phyloP scores from a whole-genome alignment of 2,329 filamentous ascomycete species.

The Exophiala sp. region DNA sequence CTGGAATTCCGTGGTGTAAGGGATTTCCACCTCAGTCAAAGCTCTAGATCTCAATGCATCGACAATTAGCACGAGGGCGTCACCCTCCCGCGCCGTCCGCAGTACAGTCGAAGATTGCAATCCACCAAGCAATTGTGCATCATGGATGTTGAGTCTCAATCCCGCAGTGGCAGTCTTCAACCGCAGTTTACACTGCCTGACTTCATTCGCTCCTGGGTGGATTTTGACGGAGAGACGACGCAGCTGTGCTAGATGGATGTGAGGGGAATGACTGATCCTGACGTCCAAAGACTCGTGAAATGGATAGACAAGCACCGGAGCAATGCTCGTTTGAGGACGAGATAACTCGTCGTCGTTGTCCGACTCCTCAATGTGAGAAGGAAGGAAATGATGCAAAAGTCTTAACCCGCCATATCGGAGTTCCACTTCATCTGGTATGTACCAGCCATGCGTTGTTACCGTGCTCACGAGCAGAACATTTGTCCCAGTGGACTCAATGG shows the following conservation, averaged over 20 bases:
- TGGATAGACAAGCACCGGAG: constrained; percentile 25
- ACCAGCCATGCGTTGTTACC: constrained; percentile 25
- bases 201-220: constrained; percentile 14
- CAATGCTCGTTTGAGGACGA: constrained; percentile 1
- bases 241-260: constrained; percentile 72
- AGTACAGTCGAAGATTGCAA: constrained; percentile 35
- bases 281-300: constrained; percentile 31
- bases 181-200: constrained; percentile 54
- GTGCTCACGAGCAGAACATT: constrained; percentile 32
- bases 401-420: constrained; percentile 22
- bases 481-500: constrained; percentile 51
- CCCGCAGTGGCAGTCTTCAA: constrained; percentile 62
- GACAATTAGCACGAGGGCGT: constrained; percentile 18
- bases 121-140: constrained; percentile 47
- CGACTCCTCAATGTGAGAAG: constrained; percentile 5
- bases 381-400: constrained; percentile 21
- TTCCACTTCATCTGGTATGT: constrained; percentile 18
- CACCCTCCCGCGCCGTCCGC: constrained; percentile 19
- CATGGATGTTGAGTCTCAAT: constrained; percentile 56
- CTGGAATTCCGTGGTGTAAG: constrained; percentile 73
- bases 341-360: constrained; percentile 1
- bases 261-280: constrained; percentile 58
- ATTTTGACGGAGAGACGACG: constrained; percentile 71
- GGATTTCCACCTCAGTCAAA: constrained; percentile 52
- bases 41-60: constrained; percentile 25